Percentiles rank a stretch among this genome's conserved stretches.
These are phyloP conservation scores for Epicoccum nigrum DNA, from an alignment of 2,329 filamentous ascomycete species.

Conservation along the genomic window DNA sequence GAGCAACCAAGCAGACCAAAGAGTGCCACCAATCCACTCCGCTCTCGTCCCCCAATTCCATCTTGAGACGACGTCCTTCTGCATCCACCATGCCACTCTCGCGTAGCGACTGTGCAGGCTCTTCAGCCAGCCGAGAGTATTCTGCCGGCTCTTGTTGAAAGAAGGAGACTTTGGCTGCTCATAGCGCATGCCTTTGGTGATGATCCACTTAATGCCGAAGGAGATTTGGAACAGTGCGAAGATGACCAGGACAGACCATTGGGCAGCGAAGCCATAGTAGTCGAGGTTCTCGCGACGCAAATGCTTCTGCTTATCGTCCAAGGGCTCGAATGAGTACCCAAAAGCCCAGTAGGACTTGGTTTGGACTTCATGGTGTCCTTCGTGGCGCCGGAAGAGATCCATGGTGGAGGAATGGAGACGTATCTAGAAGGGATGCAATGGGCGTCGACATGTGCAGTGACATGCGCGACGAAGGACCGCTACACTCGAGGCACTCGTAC, in stretches of 20 bases:
- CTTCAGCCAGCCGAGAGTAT: constrained; percentile 31
- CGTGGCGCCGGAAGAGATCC: constrained; percentile 28
- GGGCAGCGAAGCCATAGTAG: constrained; percentile 61
- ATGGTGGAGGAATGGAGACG: constrained; percentile 11
- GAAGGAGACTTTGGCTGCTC: constrained; percentile 52
- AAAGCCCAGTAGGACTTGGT: constrained; percentile 38
- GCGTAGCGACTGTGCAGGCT: constrained; percentile 33
- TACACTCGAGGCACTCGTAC: neutral
- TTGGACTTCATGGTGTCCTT: constrained; percentile 33
- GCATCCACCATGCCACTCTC: constrained; percentile 52
- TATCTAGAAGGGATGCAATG: constrained; percentile 1
- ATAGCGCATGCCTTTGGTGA: constrained; percentile 33
- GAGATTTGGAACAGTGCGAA: constrained; percentile 51
- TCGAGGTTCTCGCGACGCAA: constrained; percentile 61
- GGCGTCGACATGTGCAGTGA: too few species aligned
- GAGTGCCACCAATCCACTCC: constrained; percentile 55
- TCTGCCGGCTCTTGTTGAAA: constrained; percentile 42
- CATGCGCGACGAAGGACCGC: neutral
- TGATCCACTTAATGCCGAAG: constrained; percentile 45
- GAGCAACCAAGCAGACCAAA: constrained; percentile 61
- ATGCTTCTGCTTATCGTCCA: constrained; percentile 57
- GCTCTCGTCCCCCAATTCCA: constrained; percentile 59
- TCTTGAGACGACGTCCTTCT: constrained; percentile 50
- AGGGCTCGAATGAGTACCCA: constrained; percentile 61
- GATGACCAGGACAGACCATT: constrained; percentile 58